A percentile compares a stretch with the other conserved stretches of the same genome.
Conservation (phyloP, 2,329 filamentous ascomycete species). For the Trichoderma asperellum region DNA sequence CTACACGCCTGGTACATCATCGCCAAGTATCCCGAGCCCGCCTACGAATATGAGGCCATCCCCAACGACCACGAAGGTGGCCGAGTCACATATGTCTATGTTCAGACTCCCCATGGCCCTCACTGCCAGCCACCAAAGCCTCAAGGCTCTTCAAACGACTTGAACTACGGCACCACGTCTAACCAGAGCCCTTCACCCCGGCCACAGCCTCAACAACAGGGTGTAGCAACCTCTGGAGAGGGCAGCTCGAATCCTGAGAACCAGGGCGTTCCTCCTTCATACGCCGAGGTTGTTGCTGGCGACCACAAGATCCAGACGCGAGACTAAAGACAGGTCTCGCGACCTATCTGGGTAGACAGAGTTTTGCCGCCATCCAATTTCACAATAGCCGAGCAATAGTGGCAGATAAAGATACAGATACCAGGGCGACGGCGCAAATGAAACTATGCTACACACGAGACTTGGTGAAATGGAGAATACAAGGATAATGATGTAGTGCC, state of each 20-base stretch:
- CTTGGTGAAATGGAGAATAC: neutral
- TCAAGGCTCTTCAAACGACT: conserved; percentile 33
- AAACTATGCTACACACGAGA: neutral
- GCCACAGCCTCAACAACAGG: conserved; percentile 39
- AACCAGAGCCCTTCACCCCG: neutral
- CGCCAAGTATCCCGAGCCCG: conserved; percentile 78
- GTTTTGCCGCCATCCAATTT: neutral
- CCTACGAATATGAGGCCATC: conserved; percentile 70
- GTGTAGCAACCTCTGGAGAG: conserved; percentile 45
- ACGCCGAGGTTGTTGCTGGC: conserved; percentile 85
- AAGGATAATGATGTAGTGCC: neutral
- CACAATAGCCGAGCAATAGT: neutral
- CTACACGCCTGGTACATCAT: conserved; percentile 99
- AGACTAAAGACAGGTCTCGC: conserved; percentile 33
- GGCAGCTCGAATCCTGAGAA: conserved; percentile 45
- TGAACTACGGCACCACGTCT: conserved; percentile 52
- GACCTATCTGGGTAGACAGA: neutral
- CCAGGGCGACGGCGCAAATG: neutral
- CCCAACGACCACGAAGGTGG: conserved; percentile 52
- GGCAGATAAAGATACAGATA: neutral
- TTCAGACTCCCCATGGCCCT: conserved; percentile 53
- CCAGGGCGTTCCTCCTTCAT: conserved; percentile 70
- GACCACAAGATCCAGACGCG: conserved; percentile 83
- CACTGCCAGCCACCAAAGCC: conserved; percentile 42
- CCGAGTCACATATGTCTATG: conserved; percentile 78